Percentiles rank a stretch among this genome's conserved stretches.
These are phyloP conservation scores for Thelephora aurantiotincta DNA, from an alignment of 768 basidiomycete species.

Conservation along the genomic window DNA sequence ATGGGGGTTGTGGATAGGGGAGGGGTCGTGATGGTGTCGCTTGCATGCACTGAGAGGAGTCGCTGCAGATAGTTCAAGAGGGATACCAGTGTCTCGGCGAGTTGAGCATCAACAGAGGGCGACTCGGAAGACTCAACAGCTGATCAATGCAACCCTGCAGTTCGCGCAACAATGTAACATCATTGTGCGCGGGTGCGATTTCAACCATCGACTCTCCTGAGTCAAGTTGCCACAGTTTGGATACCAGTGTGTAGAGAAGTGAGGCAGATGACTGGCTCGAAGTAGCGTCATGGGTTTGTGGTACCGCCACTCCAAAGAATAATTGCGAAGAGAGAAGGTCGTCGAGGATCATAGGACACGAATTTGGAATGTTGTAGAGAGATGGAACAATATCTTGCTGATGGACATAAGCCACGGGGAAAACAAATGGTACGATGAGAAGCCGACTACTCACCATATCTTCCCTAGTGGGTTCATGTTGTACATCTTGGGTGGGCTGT, in stretches of 20 bases:
- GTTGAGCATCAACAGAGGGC: conserved; percentile 34
- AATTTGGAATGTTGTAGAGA: conserved; percentile 57
- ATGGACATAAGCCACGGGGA: too few species aligned
- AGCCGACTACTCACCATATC: too few species aligned
- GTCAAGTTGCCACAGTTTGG: conserved; percentile 42
- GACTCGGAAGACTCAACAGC: conserved; percentile 25
- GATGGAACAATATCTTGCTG: conserved; percentile 56
- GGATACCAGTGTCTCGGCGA: conserved; percentile 55
- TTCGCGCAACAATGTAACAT: conserved; percentile 44
- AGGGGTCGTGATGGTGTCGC: conserved; percentile 7
- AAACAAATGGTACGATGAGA: too few species aligned
- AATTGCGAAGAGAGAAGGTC: conserved; percentile 38
- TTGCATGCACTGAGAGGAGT: conserved; percentile 25
- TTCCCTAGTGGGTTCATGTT: too few species aligned
- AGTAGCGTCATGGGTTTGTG: conserved; percentile 36
- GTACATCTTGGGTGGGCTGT: too few species aligned
- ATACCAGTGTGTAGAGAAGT: conserved; percentile 47
- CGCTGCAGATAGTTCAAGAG: conserved; percentile 57
- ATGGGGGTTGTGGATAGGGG: conserved; percentile 3
- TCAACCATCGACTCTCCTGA: conserved; percentile 32
- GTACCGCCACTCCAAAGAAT: conserved; percentile 2
- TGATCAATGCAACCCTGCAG: conserved; percentile 39
- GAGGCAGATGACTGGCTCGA: conserved; percentile 19
- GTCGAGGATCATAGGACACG: conserved; percentile 61
- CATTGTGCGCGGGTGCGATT: conserved; percentile 15